These are phyloP conservation scores for Cyclostephanos invisitatus DNA, from an alignment of 108 stramenopile genomes.

Conservation along the genomic window DNA sequence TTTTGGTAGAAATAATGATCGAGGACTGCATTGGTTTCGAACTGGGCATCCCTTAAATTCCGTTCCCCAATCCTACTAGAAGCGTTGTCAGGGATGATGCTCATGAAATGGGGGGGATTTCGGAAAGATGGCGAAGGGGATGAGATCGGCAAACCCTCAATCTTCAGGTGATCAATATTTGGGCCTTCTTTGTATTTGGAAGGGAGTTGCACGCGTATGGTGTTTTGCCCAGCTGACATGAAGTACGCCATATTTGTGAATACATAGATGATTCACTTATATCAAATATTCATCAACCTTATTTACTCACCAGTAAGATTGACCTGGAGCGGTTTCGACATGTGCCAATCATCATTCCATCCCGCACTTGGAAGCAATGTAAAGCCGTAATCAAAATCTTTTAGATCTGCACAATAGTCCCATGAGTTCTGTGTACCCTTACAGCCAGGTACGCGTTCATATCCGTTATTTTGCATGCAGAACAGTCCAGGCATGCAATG, in stretches of 20 bases:
- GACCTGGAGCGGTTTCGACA: slow-evolving; percentile 22
- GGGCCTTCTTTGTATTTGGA: slow-evolving; percentile 16
- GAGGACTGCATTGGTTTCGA: slow-evolving; percentile 73
- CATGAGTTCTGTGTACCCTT: neutral
- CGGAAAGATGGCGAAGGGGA: slow-evolving; percentile 51
- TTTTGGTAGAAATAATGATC: slow-evolving; percentile 66
- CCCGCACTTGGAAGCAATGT: slow-evolving; percentile 32
- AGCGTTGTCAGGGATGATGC: slow-evolving; percentile 27
- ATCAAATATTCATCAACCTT: too few relatives aligned
- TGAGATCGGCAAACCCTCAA: slow-evolving; percentile 32
- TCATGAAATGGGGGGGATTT: slow-evolving; percentile 65
- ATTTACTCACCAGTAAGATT: slow-evolving; percentile 5
- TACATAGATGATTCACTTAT: too few relatives aligned
- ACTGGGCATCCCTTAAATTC: slow-evolving; percentile 54
- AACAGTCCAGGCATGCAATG: slow-evolving; percentile 37
- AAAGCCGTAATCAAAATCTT: slow-evolving; percentile 26
- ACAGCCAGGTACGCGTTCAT: slow-evolving; percentile 31
- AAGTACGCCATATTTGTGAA: too few relatives aligned
- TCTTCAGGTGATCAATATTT: slow-evolving; percentile 44
- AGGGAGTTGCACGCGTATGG: slow-evolving; percentile 20
- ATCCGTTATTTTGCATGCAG: slow-evolving; percentile 14
- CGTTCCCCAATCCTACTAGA: slow-evolving; percentile 40
- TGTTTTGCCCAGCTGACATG: slow-evolving; percentile 23
- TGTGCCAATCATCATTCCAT: slow-evolving; percentile 27
- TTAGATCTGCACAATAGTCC: slow-evolving; percentile 39